Evolutionary conservation across 139 green algal genomes (phyloP), one percentile per base, ranked within the genome.

Genomic region (Auxenochlorella pyrenoidosa): DNA sequence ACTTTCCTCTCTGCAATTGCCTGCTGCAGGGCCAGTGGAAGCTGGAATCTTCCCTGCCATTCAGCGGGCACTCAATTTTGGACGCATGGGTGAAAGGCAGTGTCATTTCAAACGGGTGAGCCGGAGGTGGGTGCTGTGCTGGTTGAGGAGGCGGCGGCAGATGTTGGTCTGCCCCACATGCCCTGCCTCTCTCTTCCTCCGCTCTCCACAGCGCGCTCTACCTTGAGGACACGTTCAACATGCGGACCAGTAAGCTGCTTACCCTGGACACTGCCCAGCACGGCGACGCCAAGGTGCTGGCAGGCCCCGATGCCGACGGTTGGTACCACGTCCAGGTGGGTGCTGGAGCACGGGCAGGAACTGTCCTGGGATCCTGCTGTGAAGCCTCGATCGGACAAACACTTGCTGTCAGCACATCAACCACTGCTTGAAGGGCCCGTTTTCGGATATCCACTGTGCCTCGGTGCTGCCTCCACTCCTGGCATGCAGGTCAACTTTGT

Each of bases 21-120:
- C 54, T 63, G 54, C 16, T 63, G 54, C 54, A 63, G 54, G 86
- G 68, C 26, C 82, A 86, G 28, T 38, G 91, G 0, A 34, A 90
- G 0, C 22, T 94, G 1, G 87, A 87, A 15, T 75, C 44, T 22
- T 77, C 88, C 63, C 73, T 51, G 15, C 70, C 86, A 5, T 92
- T 90, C 82, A 43, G 51, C 4, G 73, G 71, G 0, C 75, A 51
- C 83, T 88, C 75, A 84, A 43, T 93, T 41, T 87, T 94, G 32
- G 90, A 94, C 72, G 85, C 91, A 22, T 94, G 89, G 88, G 82
- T 88, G 28, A 90, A 88, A 59, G 91, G 90, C 41, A 82, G 80
- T 28, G 89, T 86, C 16, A 70, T 94, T 18, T 82, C 80, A 28
- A 77, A 71, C 5, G 75, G 87, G 54, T 63, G 54, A 63, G 18